A percentile compares a stretch with the other conserved stretches of the same genome.
These are phyloP conservation scores for Straminergon stramineum DNA, from an alignment of 225 moss, liverwort and hornwort species.

Conservation along the genomic window DNA sequence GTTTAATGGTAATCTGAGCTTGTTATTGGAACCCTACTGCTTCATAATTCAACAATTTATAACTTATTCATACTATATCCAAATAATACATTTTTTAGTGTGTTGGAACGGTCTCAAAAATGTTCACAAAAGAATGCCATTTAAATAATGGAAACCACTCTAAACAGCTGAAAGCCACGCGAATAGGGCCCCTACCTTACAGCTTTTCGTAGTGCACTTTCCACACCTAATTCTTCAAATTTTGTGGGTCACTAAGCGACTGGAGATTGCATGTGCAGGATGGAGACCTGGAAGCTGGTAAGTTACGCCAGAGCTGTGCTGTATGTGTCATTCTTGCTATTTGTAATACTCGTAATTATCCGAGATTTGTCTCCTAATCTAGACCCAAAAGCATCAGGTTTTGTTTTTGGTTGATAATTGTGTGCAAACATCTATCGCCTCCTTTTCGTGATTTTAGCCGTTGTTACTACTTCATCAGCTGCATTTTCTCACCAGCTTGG, in stretches of 20 bases:
- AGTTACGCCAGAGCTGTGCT: neutral
- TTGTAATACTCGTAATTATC: neutral
- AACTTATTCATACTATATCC: neutral
- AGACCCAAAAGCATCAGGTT: neutral
- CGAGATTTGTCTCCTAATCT: neutral
- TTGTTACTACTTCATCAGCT: neutral
- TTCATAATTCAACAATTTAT: neutral
- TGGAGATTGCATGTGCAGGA: slow-evolving; percentile 23
- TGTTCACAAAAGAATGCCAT: neutral
- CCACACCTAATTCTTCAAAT: neutral
- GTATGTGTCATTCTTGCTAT: neutral
- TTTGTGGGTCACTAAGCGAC: neutral
- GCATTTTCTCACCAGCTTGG: slow-evolving; percentile 1
- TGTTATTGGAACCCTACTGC: neutral
- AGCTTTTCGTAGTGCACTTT: neutral
- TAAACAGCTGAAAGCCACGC: neutral
- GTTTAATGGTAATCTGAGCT: neutral
- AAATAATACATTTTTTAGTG: neutral
- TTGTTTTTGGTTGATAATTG: neutral
- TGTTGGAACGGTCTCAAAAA: neutral
- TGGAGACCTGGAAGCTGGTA: slow-evolving; percentile 28
- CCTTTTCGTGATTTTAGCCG: neutral
- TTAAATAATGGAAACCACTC: neutral
- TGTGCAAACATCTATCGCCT: neutral
- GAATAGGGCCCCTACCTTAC: neutral